Evolutionary conservation across 2,329 filamentous ascomycete species (phyloP).

Genomic region (Cladosporium cucumerinum): DNA sequence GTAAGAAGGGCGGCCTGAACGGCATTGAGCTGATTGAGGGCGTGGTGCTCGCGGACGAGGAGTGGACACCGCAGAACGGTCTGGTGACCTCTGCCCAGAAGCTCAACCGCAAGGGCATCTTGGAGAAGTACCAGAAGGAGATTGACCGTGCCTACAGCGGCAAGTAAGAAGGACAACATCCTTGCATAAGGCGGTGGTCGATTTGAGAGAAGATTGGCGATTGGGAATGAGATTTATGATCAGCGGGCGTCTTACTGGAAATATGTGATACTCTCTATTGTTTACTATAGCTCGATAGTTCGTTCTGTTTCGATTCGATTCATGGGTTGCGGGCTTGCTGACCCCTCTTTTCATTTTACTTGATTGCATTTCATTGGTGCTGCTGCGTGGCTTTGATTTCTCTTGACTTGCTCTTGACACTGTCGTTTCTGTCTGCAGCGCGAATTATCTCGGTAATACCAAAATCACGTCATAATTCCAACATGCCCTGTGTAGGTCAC

Average conservation of each 20-base stretch:
- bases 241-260: constrained; percentile 15
- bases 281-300: constrained; percentile 1
- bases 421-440: not conserved
- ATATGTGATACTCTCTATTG: constrained; percentile 13
- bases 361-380: not conserved
- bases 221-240: constrained; percentile 13
- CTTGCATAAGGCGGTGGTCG: not conserved
- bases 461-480: not conserved
- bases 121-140: constrained; percentile 51
- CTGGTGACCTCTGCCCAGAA: constrained; percentile 53
- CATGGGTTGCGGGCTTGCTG: not conserved
- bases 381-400: not conserved
- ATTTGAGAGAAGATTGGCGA: constrained; percentile 1
- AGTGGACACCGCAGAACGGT: constrained; percentile 76
- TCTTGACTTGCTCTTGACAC: not conserved
- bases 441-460: not conserved
- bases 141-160: constrained; percentile 46
- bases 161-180: not conserved
- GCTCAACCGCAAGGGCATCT: constrained; percentile 49
- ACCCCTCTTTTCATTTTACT: not conserved
- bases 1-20: constrained; percentile 62
- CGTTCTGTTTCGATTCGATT: not conserved
- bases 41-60: constrained; percentile 76
- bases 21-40: constrained; percentile 72
- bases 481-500: too few species aligned